A percentile compares a stretch with the other conserved stretches of the same genome.
Conservation (phyloP, 2,329 filamentous ascomycete genomes). For the Graphilbum fragrans region DNA sequence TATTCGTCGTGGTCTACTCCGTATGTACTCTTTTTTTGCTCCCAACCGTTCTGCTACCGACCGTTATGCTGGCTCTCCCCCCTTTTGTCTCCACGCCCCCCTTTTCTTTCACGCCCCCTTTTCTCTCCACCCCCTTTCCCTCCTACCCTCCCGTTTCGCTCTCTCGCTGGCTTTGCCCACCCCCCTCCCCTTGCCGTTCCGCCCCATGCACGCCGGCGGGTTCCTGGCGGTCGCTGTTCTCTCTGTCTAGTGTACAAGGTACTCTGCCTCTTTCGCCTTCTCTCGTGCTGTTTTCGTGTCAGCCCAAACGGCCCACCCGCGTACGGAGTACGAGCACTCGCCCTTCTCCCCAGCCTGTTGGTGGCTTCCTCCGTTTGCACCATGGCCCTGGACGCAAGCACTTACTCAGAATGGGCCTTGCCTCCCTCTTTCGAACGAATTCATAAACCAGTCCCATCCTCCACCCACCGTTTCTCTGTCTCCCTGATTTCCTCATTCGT, state of each 20-base stretch:
- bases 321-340: no score
- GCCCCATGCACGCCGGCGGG: slow-evolving; percentile 7
- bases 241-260: neutral
- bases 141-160: neutral
- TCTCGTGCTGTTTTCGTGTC: neutral
- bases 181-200: slow-evolving; percentile 1
- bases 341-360: no score
- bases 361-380: neutral
- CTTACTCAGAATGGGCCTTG: neutral
- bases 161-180: neutral
- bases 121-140: neutral
- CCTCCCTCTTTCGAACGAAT: neutral
- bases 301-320: slow-evolving; percentile 2
- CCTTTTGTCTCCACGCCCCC: neutral
- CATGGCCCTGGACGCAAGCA: neutral
- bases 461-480: no score
- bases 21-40: no score
- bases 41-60: no score
- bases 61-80: no score
- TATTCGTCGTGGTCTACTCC: no score
- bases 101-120: neutral
- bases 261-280: neutral
- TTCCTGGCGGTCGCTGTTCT: slow-evolving; percentile 5
- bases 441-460: neutral
- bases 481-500: no score